Evolutionary conservation across 192 early-diverging fungal genomes (phyloP).

Genomic region (Linnemannia hyalina): DNA sequence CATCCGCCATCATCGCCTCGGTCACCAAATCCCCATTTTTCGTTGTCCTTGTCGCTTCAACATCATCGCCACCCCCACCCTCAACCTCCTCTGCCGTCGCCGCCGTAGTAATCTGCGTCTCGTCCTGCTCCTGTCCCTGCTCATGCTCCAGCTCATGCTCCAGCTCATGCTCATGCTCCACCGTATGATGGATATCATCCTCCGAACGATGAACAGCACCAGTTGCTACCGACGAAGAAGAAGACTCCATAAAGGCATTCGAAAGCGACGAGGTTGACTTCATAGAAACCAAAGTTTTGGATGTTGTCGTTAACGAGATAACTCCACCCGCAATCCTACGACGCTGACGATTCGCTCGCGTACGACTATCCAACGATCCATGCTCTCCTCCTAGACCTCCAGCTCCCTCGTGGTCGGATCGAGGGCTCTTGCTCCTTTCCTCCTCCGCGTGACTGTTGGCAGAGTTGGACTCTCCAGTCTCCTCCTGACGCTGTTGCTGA

Average conservation of each 20-base stretch:
- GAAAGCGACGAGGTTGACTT: slow-evolving; percentile 32
- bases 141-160: background rate
- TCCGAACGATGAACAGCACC: background rate
- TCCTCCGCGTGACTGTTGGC: background rate
- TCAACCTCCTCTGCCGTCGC: background rate
- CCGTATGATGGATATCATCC: background rate
- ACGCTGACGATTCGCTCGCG: slow-evolving; percentile 20
- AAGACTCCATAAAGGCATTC: slow-evolving; percentile 12
- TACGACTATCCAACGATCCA: background rate
- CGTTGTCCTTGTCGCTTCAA: too few relatives aligned
- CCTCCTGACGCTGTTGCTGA: background rate
- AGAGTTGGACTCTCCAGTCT: background rate
- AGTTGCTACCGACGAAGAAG: too few relatives aligned
- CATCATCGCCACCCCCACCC: background rate
- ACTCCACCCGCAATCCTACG: slow-evolving; percentile 43
- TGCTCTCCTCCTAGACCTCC: background rate
- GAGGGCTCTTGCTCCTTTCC: slow-evolving; percentile 9
- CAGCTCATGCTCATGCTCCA: background rate
- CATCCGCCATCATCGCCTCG: background rate
- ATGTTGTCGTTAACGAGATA: slow-evolving; percentile 16
- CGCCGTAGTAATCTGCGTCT: background rate
- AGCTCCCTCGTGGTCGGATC: background rate
- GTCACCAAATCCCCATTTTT: background rate
- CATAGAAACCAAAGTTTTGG: slow-evolving; percentile 21
- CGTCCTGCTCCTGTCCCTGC: background rate